Evolutionary conservation across 352 stramenopile species (phyloP).

Genomic region (Pythium apleroticum): DNA sequence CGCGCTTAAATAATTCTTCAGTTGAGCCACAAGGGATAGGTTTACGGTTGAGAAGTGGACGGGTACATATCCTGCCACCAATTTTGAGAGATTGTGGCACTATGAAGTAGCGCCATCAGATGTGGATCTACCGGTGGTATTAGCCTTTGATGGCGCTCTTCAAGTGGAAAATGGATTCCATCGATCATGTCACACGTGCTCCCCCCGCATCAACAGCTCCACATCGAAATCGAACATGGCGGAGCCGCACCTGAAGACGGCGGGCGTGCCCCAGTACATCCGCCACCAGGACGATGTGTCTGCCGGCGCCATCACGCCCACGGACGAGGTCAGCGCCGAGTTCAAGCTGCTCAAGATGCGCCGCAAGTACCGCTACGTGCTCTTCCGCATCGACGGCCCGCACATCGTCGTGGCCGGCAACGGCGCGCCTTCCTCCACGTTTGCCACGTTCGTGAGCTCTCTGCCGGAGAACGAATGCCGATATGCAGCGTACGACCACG

Average conservation of each 20-base stretch:
- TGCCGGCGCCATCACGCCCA: constrained; percentile 68
- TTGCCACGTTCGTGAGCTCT: constrained; percentile 51
- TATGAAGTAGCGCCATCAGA: constrained; percentile 7
- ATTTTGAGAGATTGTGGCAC: not conserved
- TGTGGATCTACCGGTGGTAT: not conserved
- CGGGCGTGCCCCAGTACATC: constrained; percentile 71
- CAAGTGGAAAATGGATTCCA: constrained; percentile 6
- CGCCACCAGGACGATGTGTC: constrained; percentile 75
- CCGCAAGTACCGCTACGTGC: constrained; percentile 80
- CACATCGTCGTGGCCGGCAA: constrained; percentile 64
- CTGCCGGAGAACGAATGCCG: constrained; percentile 83
- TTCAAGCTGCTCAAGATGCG: constrained; percentile 91
- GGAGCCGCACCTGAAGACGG: constrained; percentile 86
- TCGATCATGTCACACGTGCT: constrained; percentile 4
- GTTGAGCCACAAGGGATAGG: not conserved
- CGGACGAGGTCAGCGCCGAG: constrained; percentile 51
- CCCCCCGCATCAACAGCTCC: not conserved
- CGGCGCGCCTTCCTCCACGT: constrained; percentile 47
- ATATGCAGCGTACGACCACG: constrained; percentile 89
- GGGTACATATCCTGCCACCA: not conserved
- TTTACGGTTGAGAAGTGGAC: not conserved
- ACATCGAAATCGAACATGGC: constrained; percentile 39
- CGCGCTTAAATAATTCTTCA: not conserved
- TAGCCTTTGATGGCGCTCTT: not conserved
- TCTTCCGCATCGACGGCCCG: constrained; percentile 81